These are phyloP conservation scores for Chaetomium olivaceum DNA, from an alignment of 2,329 filamentous ascomycete species.

Conservation along the genomic window DNA sequence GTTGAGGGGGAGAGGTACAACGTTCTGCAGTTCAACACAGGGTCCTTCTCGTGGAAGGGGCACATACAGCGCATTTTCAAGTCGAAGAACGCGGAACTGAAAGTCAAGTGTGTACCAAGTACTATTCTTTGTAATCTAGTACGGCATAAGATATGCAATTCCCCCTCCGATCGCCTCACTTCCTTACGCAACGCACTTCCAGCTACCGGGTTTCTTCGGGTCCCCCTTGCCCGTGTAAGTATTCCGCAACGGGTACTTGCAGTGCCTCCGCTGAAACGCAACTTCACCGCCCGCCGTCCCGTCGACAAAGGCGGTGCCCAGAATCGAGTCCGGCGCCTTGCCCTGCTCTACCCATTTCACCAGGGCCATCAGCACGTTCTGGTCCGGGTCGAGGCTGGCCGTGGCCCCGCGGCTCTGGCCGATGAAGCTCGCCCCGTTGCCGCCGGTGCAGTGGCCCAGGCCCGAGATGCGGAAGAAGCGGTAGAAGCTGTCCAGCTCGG, in stretches of 20 bases:
- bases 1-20: too few species aligned
- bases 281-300: not conserved
- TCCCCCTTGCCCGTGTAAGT: slow-evolving; percentile 5
- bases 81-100: too few species aligned
- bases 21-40: too few species aligned
- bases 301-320: not conserved
- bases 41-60: too few species aligned
- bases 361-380: slow-evolving; percentile 46
- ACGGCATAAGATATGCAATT: too few species aligned
- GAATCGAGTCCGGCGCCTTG: slow-evolving; percentile 43
- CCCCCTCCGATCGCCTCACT: too few species aligned
- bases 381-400: slow-evolving; percentile 18
- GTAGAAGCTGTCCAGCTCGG: slow-evolving; percentile 46
- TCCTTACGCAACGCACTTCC: slow-evolving; percentile 11
- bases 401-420: slow-evolving; percentile 31
- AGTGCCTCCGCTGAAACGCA: slow-evolving; percentile 6
- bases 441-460: slow-evolving; percentile 52
- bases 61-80: too few species aligned
- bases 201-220: slow-evolving; percentile 3
- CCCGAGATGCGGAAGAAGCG: slow-evolving; percentile 55
- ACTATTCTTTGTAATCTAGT: too few species aligned
- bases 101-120: too few species aligned
- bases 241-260: slow-evolving; percentile 14
- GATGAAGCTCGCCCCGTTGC: slow-evolving; percentile 32
- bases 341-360: slow-evolving; percentile 49